phyloP scores from a whole-genome alignment of 345 rosid genomes.

The Hevea brasiliensis region DNA sequence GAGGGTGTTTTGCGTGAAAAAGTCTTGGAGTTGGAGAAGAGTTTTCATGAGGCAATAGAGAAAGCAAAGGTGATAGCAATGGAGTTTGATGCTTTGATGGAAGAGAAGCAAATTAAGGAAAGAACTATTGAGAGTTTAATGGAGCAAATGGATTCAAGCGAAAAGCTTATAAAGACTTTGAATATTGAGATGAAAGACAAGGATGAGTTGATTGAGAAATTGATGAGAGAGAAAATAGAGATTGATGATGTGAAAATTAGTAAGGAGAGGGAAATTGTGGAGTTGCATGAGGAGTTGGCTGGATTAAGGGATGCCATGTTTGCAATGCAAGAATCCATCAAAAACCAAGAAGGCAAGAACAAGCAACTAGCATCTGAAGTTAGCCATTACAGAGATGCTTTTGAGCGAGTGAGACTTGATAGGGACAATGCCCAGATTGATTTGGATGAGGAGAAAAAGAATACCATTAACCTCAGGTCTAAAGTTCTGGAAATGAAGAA shows the following conservation, averaged over 20 bases:
- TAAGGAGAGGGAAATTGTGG: constrained; percentile 43
- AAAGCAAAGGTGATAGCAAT: constrained; percentile 37
- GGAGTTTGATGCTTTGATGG: constrained; percentile 40
- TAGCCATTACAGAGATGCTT: constrained; percentile 8
- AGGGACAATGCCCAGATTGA: constrained; percentile 41
- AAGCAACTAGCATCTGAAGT: constrained; percentile 35
- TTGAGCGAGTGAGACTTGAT: constrained; percentile 30
- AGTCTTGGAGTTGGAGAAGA: constrained; percentile 50
- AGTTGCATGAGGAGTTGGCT: constrained; percentile 39
- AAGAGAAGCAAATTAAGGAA: constrained; percentile 42
- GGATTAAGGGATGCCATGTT: constrained; percentile 32
- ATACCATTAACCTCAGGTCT: constrained; percentile 31
- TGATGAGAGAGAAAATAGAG: constrained; percentile 47
- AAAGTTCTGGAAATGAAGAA: constrained; percentile 44
- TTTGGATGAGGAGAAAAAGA: constrained; percentile 47
- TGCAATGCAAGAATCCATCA: constrained; percentile 32
- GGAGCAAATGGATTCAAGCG: constrained; percentile 29
- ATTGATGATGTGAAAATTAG: constrained; percentile 37
- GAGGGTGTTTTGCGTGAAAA: constrained; percentile 35
- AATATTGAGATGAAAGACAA: constrained; percentile 29
- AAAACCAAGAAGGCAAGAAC: constrained; percentile 35
- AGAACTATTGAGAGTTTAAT: constrained; percentile 31
- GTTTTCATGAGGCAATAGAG: constrained; percentile 33
- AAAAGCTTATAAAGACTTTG: constrained; percentile 23
- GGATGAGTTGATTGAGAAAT: constrained; percentile 32